Evolutionary conservation across 371 early-diverging fungal genomes (phyloP).

Genomic region (Mortierella sp.): DNA sequence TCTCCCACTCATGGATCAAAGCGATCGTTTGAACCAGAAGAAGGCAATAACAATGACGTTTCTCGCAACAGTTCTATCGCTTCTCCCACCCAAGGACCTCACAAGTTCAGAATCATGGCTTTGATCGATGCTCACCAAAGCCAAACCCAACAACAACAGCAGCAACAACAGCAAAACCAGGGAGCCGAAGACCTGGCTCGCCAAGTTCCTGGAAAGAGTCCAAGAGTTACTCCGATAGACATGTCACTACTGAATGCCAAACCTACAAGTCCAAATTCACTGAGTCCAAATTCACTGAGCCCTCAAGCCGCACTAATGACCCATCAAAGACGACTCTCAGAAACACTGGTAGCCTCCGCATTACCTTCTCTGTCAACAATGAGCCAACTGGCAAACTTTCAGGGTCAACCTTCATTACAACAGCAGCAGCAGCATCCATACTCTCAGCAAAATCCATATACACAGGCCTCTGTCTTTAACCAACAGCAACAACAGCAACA

Average conservation of each 20-base stretch:
- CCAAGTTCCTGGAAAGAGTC: constrained; percentile 9
- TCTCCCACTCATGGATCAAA: constrained; percentile 48
- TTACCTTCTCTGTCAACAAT: constrained; percentile 15
- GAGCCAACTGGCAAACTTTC: constrained; percentile 6
- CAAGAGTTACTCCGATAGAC: constrained; percentile 18
- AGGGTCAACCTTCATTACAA: constrained; percentile 6
- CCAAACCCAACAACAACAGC: constrained; percentile 27
- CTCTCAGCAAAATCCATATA: constrained; percentile 17
- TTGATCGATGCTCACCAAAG: constrained; percentile 51
- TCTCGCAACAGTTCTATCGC: not conserved
- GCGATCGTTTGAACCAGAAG: constrained; percentile 38
- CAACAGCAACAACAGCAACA: constrained; percentile 30
- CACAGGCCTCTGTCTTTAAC: not conserved
- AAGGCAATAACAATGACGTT: constrained; percentile 1
- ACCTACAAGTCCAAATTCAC: constrained; percentile 36
- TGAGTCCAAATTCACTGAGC: constrained; percentile 33
- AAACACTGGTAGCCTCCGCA: constrained; percentile 9
- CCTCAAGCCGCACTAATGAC: constrained; percentile 24
- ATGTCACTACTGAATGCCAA: not conserved
- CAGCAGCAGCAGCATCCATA: constrained; percentile 16
- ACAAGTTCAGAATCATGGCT: constrained; percentile 52
- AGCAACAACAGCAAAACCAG: constrained; percentile 29
- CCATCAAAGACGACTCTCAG: constrained; percentile 41
- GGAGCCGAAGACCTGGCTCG: constrained; percentile 6
- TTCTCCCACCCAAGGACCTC: constrained; percentile 48